Evolutionary conservation across 129 eudicot species (phyloP).

Genomic region (Arctium minus): DNA sequence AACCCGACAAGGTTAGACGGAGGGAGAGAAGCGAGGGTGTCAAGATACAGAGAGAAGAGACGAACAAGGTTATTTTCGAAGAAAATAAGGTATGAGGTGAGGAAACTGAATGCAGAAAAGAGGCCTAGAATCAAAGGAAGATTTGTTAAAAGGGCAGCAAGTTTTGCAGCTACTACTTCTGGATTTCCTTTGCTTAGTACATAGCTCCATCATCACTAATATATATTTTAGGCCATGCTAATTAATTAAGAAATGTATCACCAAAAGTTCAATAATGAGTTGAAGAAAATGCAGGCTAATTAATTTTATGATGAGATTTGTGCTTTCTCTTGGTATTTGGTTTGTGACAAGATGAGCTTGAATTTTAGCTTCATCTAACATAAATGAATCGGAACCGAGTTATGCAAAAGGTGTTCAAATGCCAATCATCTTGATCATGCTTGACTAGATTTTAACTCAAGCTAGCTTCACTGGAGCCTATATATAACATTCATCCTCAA

Average conservation of each 20-base stretch:
- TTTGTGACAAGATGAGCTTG: too few species aligned
- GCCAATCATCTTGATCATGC: too few species aligned
- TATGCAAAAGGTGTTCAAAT: too few species aligned
- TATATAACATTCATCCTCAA: too few species aligned
- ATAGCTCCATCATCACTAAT: not conserved
- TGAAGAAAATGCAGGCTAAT: not conserved
- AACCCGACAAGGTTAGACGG: constrained; percentile 24
- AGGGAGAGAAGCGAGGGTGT: constrained; percentile 64
- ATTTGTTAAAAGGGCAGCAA: constrained; percentile 61
- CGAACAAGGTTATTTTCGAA: constrained; percentile 60
- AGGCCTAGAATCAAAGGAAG: constrained; percentile 71
- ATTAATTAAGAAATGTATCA: not conserved
- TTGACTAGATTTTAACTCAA: too few species aligned
- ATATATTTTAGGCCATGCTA: not conserved
- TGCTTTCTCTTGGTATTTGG: not conserved
- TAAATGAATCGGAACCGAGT: too few species aligned
- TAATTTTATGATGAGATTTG: not conserved
- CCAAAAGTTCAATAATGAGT: not conserved
- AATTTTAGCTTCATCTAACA: too few species aligned
- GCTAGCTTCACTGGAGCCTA: too few species aligned
- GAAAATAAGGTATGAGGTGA: constrained; percentile 71
- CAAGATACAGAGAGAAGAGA: constrained; percentile 67
- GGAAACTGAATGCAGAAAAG: constrained; percentile 67
- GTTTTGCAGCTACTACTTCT: constrained; percentile 25
- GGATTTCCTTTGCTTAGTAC: constrained; percentile 14